Evolutionary conservation across 2,329 filamentous ascomycete genomes (phyloP).

Genomic region (Fusarium algeriense): DNA sequence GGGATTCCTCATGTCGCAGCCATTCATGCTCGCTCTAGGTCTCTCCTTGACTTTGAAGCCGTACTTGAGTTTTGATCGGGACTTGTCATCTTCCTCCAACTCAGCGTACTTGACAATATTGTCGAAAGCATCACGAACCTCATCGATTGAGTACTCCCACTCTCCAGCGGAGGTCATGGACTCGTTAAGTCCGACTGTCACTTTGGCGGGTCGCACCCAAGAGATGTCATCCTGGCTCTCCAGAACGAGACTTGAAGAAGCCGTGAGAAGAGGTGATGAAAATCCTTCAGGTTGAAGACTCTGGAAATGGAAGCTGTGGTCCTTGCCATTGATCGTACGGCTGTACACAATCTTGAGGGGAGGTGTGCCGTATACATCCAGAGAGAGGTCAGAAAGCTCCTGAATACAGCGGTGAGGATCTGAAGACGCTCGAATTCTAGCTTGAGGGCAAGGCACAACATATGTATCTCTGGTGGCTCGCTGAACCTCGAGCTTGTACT

Average conservation of each 20-base stretch:
- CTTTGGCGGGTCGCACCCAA: slow-evolving; percentile 82
- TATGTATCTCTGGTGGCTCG: slow-evolving; percentile 80
- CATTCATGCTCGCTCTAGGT: slow-evolving; percentile 76
- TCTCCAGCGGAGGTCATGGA: slow-evolving; percentile 82
- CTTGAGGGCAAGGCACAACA: slow-evolving; percentile 87
- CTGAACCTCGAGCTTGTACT: slow-evolving; percentile 93
- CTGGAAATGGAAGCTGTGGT: slow-evolving; percentile 89
- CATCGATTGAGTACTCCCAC: slow-evolving; percentile 92
- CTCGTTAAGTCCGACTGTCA: slow-evolving; percentile 89
- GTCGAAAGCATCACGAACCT: slow-evolving; percentile 90
- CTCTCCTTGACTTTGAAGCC: slow-evolving; percentile 88
- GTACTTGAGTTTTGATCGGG: slow-evolving; percentile 75
- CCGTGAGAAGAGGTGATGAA: slow-evolving; percentile 78
- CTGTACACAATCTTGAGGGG: slow-evolving; percentile 95
- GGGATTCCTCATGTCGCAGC: slow-evolving; percentile 83
- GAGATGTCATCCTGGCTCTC: slow-evolving; percentile 75
- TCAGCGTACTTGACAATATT: slow-evolving; percentile 83
- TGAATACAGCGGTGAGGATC: slow-evolving; percentile 81
- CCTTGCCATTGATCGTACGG: slow-evolving; percentile 84
- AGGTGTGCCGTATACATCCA: slow-evolving; percentile 89
- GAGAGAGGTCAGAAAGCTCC: slow-evolving; percentile 85
- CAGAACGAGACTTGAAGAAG: slow-evolving; percentile 70
- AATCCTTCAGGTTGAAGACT: slow-evolving; percentile 92
- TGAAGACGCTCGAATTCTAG: slow-evolving; percentile 72
- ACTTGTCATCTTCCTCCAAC: slow-evolving; percentile 76